Percentiles rank a stretch among this genome's conserved stretches.
phyloP scores from a whole-genome alignment of 2,329 filamentous ascomycete genomes.

The Moelleriella libera region DNA sequence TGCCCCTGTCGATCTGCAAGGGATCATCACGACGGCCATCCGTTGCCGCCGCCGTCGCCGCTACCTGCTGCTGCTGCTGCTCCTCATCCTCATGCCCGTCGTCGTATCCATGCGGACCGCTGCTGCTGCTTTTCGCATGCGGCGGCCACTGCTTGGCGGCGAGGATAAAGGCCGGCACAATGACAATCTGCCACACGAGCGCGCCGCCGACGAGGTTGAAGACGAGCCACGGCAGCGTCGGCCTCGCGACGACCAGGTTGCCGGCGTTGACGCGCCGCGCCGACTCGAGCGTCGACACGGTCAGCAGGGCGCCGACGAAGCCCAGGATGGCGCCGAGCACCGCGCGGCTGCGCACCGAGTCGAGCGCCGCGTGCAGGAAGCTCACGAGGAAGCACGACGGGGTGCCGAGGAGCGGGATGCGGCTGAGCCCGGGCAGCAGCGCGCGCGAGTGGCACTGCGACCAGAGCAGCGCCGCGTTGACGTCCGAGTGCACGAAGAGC shows the following conservation, averaged over 20 bases:
- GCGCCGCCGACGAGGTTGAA: conserved; percentile 35
- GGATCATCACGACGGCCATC: not conserved
- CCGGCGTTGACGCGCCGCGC: conserved; percentile 26
- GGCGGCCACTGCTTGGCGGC: conserved; percentile 20
- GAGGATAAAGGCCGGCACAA: conserved; percentile 34
- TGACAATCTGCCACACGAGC: conserved; percentile 35
- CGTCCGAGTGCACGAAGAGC: conserved; percentile 32
- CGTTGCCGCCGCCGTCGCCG: conserved; percentile 9
- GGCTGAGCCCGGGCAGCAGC: conserved; percentile 27
- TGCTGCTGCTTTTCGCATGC: not conserved
- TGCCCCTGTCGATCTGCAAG: not conserved
- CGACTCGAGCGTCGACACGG: conserved; percentile 33
- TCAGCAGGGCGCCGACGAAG: conserved; percentile 31
- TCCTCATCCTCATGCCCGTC: not conserved
- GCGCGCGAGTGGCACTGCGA: conserved; percentile 37
- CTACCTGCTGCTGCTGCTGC: not conserved
- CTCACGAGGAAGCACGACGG: conserved; percentile 34
- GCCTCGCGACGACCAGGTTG: conserved; percentile 20
- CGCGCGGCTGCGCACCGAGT: conserved; percentile 24
- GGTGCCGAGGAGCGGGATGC: conserved; percentile 28
- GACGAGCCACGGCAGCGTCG: conserved; percentile 28
- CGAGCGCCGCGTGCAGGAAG: conserved; percentile 31
- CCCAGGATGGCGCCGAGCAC: conserved; percentile 27
- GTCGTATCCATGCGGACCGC: too few species aligned
- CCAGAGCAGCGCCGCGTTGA: conserved; percentile 36